Percentiles rank a stretch among this genome's conserved stretches.
phyloP scores from a whole-genome alignment of 2,329 filamentous ascomycete genomes.

The Penicillium sp. region DNA sequence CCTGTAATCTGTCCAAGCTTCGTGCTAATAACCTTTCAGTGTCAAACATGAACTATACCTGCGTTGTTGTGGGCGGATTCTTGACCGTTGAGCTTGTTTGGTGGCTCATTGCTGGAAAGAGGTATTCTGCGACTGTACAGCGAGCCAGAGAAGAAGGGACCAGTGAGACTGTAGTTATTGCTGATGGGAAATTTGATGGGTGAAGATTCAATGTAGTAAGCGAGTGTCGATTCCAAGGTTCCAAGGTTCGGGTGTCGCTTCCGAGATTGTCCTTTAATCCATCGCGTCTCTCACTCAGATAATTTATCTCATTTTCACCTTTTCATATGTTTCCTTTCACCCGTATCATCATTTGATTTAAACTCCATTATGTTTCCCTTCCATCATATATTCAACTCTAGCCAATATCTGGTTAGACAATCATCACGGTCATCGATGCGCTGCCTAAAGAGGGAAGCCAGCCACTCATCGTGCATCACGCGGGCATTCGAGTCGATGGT shows the following conservation, averaged over 20 bases:
- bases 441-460: no score
- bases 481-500: no score
- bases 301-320: background rate
- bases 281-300: background rate
- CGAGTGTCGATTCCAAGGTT: background rate
- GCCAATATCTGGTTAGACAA: no score
- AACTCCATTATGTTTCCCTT: background rate
- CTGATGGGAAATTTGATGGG: background rate
- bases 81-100: constrained; percentile 38
- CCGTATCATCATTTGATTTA: background rate
- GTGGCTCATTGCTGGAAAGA: constrained; percentile 44
- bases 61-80: constrained; percentile 45
- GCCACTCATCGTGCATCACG: no score
- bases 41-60: constrained; percentile 51
- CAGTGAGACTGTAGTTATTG: background rate
- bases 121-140: constrained; percentile 39
- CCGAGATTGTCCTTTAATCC: background rate
- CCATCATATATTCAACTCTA: background rate
- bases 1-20: background rate
- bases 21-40: constrained; percentile 7
- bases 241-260: background rate
- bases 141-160: constrained; percentile 55
- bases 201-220: background rate
- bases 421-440: no score
- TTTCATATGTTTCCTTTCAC: background rate